Evolutionary conservation across 2,329 filamentous ascomycete species (phyloP).

Genomic region (Chaetomiaceae sp.): DNA sequence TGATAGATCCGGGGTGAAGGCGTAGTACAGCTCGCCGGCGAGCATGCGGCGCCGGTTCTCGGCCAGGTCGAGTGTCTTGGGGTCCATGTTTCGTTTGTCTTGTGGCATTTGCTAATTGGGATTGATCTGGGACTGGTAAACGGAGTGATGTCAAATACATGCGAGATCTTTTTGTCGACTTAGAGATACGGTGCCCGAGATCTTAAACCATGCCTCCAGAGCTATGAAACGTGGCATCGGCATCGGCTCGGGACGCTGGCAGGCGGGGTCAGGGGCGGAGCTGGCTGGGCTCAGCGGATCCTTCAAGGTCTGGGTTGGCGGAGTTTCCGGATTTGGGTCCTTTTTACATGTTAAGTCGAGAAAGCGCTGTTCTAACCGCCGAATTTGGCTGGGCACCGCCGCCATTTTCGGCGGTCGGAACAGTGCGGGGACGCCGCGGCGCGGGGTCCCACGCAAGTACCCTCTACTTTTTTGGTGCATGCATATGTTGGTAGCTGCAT

Average conservation of each 20-base stretch:
- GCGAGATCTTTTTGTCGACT: no score
- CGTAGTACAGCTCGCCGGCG: conserved; percentile 67
- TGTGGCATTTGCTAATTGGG: neutral
- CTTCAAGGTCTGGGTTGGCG: no score
- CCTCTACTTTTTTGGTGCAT: no score
- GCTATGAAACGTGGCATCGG: no score
- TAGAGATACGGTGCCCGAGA: no score
- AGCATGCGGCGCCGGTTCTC: conserved; percentile 56
- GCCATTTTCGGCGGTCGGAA: conserved; percentile 10
- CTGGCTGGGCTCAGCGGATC: no score
- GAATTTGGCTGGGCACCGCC: conserved; percentile 12
- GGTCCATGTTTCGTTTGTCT: conserved; percentile 1
- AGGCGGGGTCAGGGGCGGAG: no score
- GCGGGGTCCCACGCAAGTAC: no score
- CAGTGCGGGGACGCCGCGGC: conserved; percentile 12
- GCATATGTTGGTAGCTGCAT: no score
- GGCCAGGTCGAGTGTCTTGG: conserved; percentile 33
- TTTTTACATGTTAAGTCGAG: neutral
- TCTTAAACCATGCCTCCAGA: no score
- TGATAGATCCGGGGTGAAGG: conserved; percentile 65
- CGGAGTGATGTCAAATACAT: neutral
- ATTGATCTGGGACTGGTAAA: neutral
- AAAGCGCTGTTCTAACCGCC: conserved; percentile 10
- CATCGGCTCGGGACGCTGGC: no score
- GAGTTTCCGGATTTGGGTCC: no score